Percentiles rank a stretch among this genome's conserved stretches.
Evolutionary conservation across 257 asterid genomes (phyloP).

Genomic region (Solanum corneliomulleri): DNA sequence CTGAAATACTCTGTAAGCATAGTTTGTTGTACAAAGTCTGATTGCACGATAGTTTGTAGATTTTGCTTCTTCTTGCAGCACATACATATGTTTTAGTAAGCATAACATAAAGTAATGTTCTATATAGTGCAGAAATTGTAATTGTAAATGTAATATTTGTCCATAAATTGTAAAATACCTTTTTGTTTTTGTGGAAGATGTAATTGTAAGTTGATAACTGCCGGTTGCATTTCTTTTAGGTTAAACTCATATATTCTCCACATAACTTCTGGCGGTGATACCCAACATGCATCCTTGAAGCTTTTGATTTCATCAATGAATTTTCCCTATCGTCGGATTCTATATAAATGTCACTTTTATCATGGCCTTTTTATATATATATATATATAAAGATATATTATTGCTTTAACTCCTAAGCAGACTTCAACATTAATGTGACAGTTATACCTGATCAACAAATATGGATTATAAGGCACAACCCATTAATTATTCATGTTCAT

Average conservation of each 20-base stretch:
- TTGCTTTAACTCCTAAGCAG: background rate
- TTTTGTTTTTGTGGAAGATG: background rate
- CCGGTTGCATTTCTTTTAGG: too few relatives aligned
- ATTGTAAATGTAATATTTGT: too few relatives aligned
- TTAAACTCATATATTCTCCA: background rate
- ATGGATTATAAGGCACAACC: slow-evolving; percentile 1
- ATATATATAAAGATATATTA: background rate
- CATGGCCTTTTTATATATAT: background rate
- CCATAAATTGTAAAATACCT: background rate
- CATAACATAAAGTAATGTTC: background rate
- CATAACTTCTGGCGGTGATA: background rate
- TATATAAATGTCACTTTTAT: background rate
- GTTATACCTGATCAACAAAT: background rate
- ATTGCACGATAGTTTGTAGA: background rate
- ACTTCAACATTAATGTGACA: background rate
- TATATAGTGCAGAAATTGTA: too few relatives aligned
- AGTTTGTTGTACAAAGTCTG: background rate
- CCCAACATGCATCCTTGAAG: background rate
- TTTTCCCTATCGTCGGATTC: too few relatives aligned
- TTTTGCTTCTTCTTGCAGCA: background rate
- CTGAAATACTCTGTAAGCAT: background rate
- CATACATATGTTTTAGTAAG: background rate
- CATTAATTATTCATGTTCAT: background rate
- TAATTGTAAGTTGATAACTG: background rate
- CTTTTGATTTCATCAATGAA: background rate